Evolutionary conservation across 2,329 filamentous ascomycete genomes (phyloP), one percentile per base, ranked within the genome.

Genomic region (Colletotrichum lini): DNA sequence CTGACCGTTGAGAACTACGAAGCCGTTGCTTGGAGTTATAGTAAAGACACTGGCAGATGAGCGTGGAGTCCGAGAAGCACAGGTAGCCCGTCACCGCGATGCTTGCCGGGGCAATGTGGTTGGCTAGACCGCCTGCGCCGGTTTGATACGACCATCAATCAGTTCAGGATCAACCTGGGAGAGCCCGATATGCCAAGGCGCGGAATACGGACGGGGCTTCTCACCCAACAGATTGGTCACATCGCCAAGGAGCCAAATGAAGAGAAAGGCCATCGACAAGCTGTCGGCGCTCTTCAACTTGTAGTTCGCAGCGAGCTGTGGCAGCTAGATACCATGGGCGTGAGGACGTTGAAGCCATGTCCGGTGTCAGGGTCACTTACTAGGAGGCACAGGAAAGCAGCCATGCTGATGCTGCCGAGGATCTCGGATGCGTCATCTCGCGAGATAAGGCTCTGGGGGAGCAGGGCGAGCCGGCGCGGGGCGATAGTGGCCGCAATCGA

Each of bases 321-420:
- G 67, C 13, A 70, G 38, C 67, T 70, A n/a, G 7, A 18, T 9
- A 16, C 12, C 4, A 15, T 66, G 2, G 66, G 40, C n/a, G 16
- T 35, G 3, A 30, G 8, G 3, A n/a, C 8, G 7, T 21, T 3
- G 1, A 16, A 7, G 23, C 10, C n/a, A 8, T 4, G 18, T 2
- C 2, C 15, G 13, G n/a, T 2, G 8, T 8, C 12, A 21, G 2
- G 3, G 23, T 15, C 16, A 30, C 42, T 42, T 23, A 70, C 67
- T 54, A 65, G 54, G 7, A 70, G 62, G 38, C 67, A 66, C n/a
- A 70, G 50, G n/a, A 70, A 70, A 13, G 67, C 67, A n/a, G 67
- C 54, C 67, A 70, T 70, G 12, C 67, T 70, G 42, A 70, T 66
- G 23, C 67, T 70, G 21, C 67, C 67, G 26, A 70, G 54, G 18